These are phyloP conservation scores for Colletotrichum acutatum DNA, from an alignment of 2,329 filamentous ascomycete genomes.

Conservation along the genomic window DNA sequence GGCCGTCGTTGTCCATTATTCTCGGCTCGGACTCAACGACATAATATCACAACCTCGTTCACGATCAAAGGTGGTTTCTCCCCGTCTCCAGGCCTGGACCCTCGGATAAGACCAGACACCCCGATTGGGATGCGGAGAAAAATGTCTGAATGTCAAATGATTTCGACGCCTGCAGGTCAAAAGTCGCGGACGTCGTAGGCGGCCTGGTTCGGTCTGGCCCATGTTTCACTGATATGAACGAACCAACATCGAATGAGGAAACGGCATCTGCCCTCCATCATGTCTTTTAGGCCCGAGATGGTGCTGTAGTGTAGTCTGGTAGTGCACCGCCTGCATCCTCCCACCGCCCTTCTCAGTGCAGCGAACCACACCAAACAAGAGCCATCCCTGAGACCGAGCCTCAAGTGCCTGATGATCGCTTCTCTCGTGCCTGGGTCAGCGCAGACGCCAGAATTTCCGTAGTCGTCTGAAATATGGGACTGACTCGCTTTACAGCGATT, in stretches of 20 bases:
- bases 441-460: background rate
- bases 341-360: conserved; percentile 26
- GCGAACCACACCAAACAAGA: conserved; percentile 14
- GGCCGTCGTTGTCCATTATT: conserved; percentile 2
- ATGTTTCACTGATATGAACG: conserved; percentile 35
- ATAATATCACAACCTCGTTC: background rate
- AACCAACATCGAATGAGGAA: conserved; percentile 25
- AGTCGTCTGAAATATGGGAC: conserved; percentile 18
- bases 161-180: conserved; percentile 25
- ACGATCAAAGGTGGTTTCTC: background rate
- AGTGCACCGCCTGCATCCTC: conserved; percentile 30
- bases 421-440: conserved; percentile 32
- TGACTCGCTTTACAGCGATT: conserved; percentile 25
- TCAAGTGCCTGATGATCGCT: conserved; percentile 34
- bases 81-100: background rate
- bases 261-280: conserved; percentile 32
- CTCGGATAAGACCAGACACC: background rate
- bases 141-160: conserved; percentile 20
- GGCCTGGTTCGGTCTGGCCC: conserved; percentile 27
- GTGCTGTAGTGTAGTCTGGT: background rate
- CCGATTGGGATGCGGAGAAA: conserved; percentile 2
- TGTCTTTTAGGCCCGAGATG: conserved; percentile 20
- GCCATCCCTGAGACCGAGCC: conserved; percentile 31
- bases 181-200: conserved; percentile 21
- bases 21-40: background rate